Percentiles rank a stretch among this genome's conserved stretches.
Evolutionary conservation across 441 rosid genomes (phyloP).

Genomic region (Mallotus repandus): DNA sequence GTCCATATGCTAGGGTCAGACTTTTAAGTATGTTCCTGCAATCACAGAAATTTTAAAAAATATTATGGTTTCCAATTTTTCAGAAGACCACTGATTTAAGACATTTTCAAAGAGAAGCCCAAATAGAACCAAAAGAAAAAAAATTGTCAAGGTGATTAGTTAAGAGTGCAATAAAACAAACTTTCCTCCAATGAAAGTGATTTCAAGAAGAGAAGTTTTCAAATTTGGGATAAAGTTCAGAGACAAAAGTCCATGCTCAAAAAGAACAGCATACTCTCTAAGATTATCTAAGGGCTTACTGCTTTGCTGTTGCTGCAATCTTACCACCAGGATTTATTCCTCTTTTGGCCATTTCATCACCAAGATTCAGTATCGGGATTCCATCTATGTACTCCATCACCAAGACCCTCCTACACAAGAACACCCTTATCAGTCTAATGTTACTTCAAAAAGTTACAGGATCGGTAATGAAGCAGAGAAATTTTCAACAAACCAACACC

Average conservation of each 20-base stretch:
- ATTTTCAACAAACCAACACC: constrained; percentile 7
- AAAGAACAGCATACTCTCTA: constrained; percentile 33
- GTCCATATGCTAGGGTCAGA: constrained; percentile 84
- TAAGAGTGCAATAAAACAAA: neutral
- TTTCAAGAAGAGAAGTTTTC: neutral
- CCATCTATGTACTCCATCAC: constrained; percentile 96
- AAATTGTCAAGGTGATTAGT: neutral
- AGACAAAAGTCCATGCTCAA: constrained; percentile 4
- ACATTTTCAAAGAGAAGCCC: neutral
- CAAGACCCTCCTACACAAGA: constrained; percentile 58
- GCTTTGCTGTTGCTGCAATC: constrained; percentile 88
- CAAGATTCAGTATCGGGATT: constrained; percentile 83
- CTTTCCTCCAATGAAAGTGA: neutral
- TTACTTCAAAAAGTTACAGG: constrained; percentile 6
- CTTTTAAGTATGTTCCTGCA: constrained; percentile 81
- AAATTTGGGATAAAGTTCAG: neutral
- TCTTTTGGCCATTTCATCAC: constrained; percentile 87
- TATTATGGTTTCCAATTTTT: constrained; percentile 13
- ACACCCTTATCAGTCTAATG: constrained; percentile 14
- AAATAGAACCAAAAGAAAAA: neutral
- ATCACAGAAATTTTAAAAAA: constrained; percentile 19
- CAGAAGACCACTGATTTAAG: neutral
- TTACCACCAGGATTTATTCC: constrained; percentile 85
- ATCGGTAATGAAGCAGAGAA: constrained; percentile 12
- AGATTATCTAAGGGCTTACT: constrained; percentile 61